Evolutionary conservation across 495 filamentous ascomycete species (phyloP).

Genomic region (Bombardia bombarda): DNA sequence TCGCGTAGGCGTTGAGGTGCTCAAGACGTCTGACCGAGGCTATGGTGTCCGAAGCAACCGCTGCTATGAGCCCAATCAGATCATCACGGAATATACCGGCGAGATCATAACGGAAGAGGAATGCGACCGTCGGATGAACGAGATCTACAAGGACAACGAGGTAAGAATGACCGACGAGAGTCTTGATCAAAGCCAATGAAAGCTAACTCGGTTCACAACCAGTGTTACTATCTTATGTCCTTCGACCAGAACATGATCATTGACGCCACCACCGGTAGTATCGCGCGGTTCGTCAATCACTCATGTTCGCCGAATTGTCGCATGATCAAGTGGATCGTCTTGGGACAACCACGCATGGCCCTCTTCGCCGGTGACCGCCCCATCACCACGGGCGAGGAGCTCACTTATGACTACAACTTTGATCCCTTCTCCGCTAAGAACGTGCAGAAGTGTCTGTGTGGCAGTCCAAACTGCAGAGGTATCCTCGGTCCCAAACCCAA

Average conservation of each 20-base stretch:
- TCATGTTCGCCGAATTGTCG: constrained; percentile 95
- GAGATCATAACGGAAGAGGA: constrained; percentile 94
- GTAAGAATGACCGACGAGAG: constrained; percentile 42
- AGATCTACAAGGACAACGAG: constrained; percentile 84
- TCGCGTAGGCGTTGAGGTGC: constrained; percentile 85
- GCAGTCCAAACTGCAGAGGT: constrained; percentile 66
- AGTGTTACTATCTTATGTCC: constrained; percentile 97
- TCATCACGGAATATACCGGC: constrained; percentile 96
- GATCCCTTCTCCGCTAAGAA: constrained; percentile 80
- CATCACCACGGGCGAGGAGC: constrained; percentile 87
- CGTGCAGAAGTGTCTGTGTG: constrained; percentile 77
- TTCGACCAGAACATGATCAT: constrained; percentile 99
- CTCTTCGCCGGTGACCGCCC: constrained; percentile 86
- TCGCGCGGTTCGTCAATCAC: constrained; percentile 97
- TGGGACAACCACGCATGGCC: constrained; percentile 90
- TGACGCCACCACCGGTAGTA: constrained; percentile 89
- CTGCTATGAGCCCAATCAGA: constrained; percentile 79
- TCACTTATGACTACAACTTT: constrained; percentile 99
- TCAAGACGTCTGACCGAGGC: constrained; percentile 81
- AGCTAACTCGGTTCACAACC: not conserved
- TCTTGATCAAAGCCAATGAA: not conserved
- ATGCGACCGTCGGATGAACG: constrained; percentile 86
- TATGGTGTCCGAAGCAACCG: constrained; percentile 88
- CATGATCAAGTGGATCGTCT: constrained; percentile 97
- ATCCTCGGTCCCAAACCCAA: constrained; percentile 67